Conservation (phyloP, 1,139 yeast species). For the Saccharomyces pastorianus region DNA sequence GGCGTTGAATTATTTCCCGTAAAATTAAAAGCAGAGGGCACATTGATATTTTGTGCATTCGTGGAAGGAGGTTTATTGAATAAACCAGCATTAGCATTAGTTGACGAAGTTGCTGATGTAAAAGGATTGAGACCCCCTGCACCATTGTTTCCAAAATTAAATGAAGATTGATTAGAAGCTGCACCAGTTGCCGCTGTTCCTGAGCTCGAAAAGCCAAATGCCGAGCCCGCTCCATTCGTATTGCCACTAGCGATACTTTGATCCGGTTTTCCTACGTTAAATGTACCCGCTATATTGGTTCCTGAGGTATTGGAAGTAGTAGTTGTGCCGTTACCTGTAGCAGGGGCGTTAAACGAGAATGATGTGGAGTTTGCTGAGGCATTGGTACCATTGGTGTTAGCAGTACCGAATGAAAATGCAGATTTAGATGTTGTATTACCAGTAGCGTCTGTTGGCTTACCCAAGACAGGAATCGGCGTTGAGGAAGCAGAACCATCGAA, state of each 20-base stretch:
- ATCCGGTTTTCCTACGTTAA: constrained; percentile 4
- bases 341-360: constrained; percentile 3
- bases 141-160: not conserved
- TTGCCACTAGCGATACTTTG: not conserved
- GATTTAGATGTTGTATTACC: constrained; percentile 6
- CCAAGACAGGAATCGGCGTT: constrained; percentile 5
- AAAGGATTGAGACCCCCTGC: not conserved
- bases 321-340: not conserved
- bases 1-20: not conserved
- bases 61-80: not conserved
- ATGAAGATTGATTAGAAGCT: constrained; percentile 4
- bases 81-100: not conserved
- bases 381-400: constrained; percentile 3
- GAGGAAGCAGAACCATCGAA: not conserved
- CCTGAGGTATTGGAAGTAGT: not conserved
- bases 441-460: not conserved
- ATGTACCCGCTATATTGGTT: not conserved
- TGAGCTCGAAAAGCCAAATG: not conserved
- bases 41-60: not conserved
- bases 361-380: constrained; percentile 1
- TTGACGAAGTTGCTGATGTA: not conserved
- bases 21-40: not conserved
- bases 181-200: not conserved
- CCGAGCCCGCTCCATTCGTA: not conserved
- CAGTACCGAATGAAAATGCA: constrained; percentile 9